Evolutionary conservation across 2,329 filamentous ascomycete species (phyloP), one percentile per base, ranked within the genome.

Genomic region (Penicillium oxalicum): DNA sequence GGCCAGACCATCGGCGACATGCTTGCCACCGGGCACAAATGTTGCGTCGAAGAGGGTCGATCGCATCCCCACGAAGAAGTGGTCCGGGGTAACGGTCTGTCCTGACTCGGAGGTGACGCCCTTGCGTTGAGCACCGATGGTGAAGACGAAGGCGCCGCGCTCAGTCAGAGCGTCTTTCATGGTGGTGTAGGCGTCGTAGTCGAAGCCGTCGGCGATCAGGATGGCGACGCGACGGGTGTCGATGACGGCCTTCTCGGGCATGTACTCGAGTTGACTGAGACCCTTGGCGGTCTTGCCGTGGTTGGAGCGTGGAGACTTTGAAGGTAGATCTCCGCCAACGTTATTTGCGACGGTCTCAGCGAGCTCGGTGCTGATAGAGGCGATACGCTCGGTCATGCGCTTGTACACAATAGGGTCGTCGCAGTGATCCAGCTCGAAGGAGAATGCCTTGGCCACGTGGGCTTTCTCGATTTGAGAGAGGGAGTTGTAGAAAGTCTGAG

Each of bases 341-440:
- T 86, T 79, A 41, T 83, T 78, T 0, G 86, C 85, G 0, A 91
- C 84, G 0, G 74, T 71, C 62, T 85, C 77, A 0, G 88, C 86
- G 0, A 93, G 79, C 0, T 73, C 74, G 0, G 88, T 70, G 48
- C 90, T 84, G 45, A 91, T 87, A 9, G 88, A 82, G 1, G 80
- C 75, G 0, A 93, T 73, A 2, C 87, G 80, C 55, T 83, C 72
- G 1, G 79, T 78, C 68, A 91, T 79, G 35, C 84, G 80, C 57
- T 84, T 78, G 67, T 90, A 91, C 0, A 91, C 87, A n/a, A 87
- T 65, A 0, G 83, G 79, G 39, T 91, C 88, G 13, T 91, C 86
- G 62, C 88, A 91, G 52, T 70, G 66, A 44, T 68, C 68, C 2
- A 71, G 58, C 39, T 71, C 68, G 40, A 70, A 70, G 12, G 61